phyloP scores from a whole-genome alignment of 2,329 filamentous ascomycete genomes.

The Lachnellula suecica region DNA sequence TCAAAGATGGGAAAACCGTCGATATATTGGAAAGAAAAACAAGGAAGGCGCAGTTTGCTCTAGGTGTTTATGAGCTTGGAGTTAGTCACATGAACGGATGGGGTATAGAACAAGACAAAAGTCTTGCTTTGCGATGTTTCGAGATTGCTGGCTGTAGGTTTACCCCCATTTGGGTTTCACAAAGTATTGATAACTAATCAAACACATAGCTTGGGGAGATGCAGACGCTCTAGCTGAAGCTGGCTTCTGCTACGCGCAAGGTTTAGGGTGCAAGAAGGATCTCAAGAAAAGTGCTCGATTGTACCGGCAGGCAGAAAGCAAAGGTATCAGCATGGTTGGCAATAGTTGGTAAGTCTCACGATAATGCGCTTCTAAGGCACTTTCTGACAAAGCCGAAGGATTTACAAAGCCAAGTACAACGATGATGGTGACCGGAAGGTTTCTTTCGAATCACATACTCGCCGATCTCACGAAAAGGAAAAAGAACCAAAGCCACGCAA shows the following conservation, averaged over 20 bases:
- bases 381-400: conserved; percentile 55
- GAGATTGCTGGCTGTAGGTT: conserved; percentile 85
- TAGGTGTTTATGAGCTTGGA: conserved; percentile 94
- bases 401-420: conserved; percentile 93
- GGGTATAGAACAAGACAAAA: conserved; percentile 92
- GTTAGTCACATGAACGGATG: conserved; percentile 98
- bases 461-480: conserved; percentile 26
- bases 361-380: neutral
- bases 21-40: conserved; percentile 73
- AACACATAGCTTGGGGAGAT: conserved; percentile 76
- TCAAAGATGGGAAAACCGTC: conserved; percentile 61
- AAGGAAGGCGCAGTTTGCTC: conserved; percentile 87
- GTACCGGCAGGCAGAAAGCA: conserved; percentile 86
- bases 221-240: conserved; percentile 91
- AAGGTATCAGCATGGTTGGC: conserved; percentile 95
- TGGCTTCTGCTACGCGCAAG: conserved; percentile 94
- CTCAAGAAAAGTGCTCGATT: conserved; percentile 90
- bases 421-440: conserved; percentile 50
- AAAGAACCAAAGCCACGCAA: conserved; percentile 64
- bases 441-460: conserved; percentile 41
- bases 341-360: conserved; percentile 80
- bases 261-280: conserved; percentile 92
- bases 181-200: too few relatives aligned
- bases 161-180: too few relatives aligned
- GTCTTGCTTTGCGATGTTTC: conserved; percentile 85